phyloP scores from a whole-genome alignment of 2,329 filamentous ascomycete species.

The Fusarium nygamai region DNA sequence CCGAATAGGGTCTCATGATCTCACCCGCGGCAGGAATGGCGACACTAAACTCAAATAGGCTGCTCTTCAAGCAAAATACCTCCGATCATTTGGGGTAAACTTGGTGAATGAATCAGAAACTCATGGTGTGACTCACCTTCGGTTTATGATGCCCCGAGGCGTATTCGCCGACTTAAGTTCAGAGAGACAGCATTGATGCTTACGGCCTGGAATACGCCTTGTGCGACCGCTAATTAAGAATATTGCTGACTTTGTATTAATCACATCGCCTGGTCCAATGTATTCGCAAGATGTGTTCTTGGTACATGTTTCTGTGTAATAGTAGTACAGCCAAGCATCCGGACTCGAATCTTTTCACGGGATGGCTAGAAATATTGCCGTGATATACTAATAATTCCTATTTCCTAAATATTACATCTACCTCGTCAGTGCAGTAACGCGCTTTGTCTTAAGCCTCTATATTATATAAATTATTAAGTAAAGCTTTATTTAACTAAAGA shows the following conservation, averaged over 20 bases:
- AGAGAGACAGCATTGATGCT: accelerated
- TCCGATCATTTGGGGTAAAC: neutral
- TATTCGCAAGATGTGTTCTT: neutral
- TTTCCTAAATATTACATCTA: accelerated
- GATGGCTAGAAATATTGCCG: accelerated
- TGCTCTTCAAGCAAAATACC: neutral
- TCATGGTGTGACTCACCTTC: neutral
- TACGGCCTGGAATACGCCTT: neutral
- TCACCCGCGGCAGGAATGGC: neutral
- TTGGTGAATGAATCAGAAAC: neutral
- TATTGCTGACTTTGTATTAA: neutral
- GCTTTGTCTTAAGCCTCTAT: neutral
- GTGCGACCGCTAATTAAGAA: accelerated
- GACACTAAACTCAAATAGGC: neutral
- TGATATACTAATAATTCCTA: accelerated
- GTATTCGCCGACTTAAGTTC: accelerated
- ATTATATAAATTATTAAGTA: too few species aligned
- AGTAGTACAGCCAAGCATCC: neutral
- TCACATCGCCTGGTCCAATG: accelerated
- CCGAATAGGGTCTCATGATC: accelerated
- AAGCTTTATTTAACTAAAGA: too few species aligned
- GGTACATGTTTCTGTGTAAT: neutral
- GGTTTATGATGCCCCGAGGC: neutral
- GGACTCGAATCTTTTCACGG: accelerated
- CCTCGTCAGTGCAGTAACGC: neutral